Percentiles rank a stretch among this genome's conserved stretches.
Conservation (phyloP, 768 basidiomycete genomes). For the Pseudohyphozyma bogoriensis region DNA sequence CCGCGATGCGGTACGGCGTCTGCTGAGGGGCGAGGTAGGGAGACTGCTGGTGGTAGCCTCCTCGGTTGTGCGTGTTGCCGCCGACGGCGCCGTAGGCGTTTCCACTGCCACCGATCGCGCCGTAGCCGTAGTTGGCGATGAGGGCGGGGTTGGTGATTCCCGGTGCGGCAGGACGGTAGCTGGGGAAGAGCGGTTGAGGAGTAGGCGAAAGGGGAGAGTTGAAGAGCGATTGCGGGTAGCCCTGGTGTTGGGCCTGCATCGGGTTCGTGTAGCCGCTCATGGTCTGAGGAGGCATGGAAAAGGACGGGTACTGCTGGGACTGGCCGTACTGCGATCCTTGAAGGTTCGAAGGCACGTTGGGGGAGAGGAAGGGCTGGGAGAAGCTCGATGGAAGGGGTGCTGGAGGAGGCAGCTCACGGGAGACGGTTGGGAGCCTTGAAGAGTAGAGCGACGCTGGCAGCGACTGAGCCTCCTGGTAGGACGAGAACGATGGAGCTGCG, state of each 20-base stretch:
- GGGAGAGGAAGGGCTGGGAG: neutral
- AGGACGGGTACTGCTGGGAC: constrained; percentile 5
- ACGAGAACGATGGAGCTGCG: constrained; percentile 20
- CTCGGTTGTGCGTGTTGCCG: no score
- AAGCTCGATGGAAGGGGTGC: neutral
- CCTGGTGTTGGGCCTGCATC: neutral
- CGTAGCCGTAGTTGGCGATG: constrained; percentile 18
- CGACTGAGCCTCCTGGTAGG: constrained; percentile 5
- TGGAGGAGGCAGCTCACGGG: constrained; percentile 1
- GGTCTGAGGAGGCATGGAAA: neutral
- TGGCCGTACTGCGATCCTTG: neutral
- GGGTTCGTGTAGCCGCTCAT: neutral
- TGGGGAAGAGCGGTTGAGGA: neutral
- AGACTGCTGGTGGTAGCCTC: no score
- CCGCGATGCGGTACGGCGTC: no score
- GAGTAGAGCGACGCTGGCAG: neutral
- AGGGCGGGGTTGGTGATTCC: constrained; percentile 25
- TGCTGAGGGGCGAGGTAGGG: no score
- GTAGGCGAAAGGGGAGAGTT: constrained; percentile 1
- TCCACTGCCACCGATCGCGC: constrained; percentile 1
- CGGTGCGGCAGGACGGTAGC: constrained; percentile 9
- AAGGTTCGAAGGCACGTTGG: neutral
- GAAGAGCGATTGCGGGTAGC: constrained; percentile 1
- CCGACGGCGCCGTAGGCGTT: constrained; percentile 3
- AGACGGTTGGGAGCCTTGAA: neutral